Conservation (phyloP, 495 filamentous ascomycete genomes). For the Aspergillus homomorphus region DNA sequence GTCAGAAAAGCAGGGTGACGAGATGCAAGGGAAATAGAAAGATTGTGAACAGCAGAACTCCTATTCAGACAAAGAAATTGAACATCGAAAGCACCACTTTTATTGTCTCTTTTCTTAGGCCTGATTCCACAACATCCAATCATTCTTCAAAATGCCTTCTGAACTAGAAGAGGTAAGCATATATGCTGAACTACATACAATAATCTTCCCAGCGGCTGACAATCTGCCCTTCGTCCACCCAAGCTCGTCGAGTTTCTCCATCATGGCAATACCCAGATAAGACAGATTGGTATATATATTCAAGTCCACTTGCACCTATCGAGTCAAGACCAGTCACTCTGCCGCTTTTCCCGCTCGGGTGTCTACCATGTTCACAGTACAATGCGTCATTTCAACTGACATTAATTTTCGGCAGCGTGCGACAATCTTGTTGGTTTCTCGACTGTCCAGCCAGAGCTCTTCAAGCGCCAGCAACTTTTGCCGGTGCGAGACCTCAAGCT, state of each 20-base stretch:
- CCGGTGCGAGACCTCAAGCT: constrained; percentile 88
- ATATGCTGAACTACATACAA: background rate
- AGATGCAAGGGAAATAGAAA: too few relatives aligned
- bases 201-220: background rate
- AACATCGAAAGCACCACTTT: background rate
- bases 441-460: constrained; percentile 68
- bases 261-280: constrained; percentile 81
- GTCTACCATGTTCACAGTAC: constrained; percentile 3
- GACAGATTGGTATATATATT: constrained; percentile 58
- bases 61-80: background rate
- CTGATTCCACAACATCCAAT: background rate
- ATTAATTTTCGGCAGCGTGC: constrained; percentile 49
- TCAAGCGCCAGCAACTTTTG: constrained; percentile 74
- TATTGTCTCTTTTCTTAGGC: background rate
- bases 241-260: constrained; percentile 93
- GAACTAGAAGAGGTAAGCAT: constrained; percentile 75
- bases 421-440: constrained; percentile 89
- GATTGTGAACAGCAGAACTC: too few relatives aligned
- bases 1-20: too few relatives aligned
- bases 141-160: constrained; percentile 60
- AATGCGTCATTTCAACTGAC: background rate
- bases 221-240: background rate
- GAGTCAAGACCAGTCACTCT: constrained; percentile 4
- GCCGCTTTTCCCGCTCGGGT: background rate
- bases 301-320: background rate